Base-by-base conservation (phyloP, 179 eudicot genomes). In the Silene noctiflora region DNA sequence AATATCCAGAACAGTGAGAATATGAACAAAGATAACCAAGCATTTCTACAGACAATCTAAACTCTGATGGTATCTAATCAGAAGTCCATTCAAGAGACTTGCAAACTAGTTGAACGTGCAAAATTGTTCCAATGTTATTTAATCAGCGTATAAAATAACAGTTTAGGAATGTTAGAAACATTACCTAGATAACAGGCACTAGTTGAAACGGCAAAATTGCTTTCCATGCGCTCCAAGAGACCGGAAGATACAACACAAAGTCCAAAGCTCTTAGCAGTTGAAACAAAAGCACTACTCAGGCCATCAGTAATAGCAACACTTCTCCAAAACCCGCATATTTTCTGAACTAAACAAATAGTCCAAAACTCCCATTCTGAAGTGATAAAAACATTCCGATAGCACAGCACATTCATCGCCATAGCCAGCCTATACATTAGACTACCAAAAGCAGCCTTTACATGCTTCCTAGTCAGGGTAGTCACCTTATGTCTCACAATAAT, bases 301-400 rank as follows among this genome's bases (percentile, higher is more conserved):
- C 56, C 55, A 39, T 79, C 77, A 0, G n/a, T 35, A 68, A 74
- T 67, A 60, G 74, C 77, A 73, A 78, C 75, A 63, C 77, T 78
- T 67, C 77, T 69, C 81, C 77, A 78, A 20, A 78, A 78, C 17
- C 81, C 77, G 61, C 55, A 72, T 10, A 73, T 24, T 42, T 44
- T 6, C 6, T 66, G 42, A 67, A 78, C 73, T 25, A 78, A 58
- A n/a, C 81, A 78, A n/a, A 78, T 19, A n/a, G 73, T 65, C 77
- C 73, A 78, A 56, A 78, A 78, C 81, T 78, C 81, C 81, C 81
- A 78, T 67, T 78, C 73, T 2, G 73, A 73, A 24, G 73, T 67
- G 9, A 78, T 19, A 67, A 20, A 56, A 35, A 73, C 67, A 58
- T 78, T 78, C 56, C 77, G 55, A 25, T 31, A 25, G 11, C 77